Evolutionary conservation across 768 basidiomycete species (phyloP).

Genomic region (Hygrophoropsis aurantiaca): DNA sequence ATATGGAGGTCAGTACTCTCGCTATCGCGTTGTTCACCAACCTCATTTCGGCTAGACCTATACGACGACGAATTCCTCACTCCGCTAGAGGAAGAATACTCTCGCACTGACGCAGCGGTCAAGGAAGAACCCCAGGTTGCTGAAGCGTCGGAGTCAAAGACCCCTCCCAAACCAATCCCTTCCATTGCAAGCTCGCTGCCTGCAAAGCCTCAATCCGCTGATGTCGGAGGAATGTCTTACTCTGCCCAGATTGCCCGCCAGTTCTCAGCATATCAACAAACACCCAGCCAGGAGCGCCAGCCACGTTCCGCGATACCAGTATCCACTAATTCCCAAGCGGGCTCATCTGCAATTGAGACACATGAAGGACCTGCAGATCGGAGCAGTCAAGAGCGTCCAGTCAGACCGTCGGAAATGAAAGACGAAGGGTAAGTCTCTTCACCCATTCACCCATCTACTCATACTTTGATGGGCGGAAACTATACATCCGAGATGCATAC

Average conservation of each 20-base stretch:
- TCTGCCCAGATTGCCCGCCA: conserved; percentile 67
- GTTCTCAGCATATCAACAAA: conserved; percentile 64
- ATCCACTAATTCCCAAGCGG: conserved; percentile 25
- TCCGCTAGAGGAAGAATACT: conserved; percentile 31
- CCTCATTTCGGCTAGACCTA: conserved; percentile 39
- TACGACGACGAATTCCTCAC: conserved; percentile 47
- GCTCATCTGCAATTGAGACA: conserved; percentile 33
- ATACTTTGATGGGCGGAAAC: no score
- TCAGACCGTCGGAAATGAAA: conserved; percentile 73
- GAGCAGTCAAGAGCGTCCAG: conserved; percentile 46
- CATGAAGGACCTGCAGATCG: conserved; percentile 33
- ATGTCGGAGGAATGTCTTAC: conserved; percentile 43
- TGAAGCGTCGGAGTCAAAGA: conserved; percentile 23
- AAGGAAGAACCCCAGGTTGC: conserved; percentile 13
- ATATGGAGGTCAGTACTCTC: conserved; percentile 42
- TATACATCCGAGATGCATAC: no score
- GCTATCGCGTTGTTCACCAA: conserved; percentile 1
- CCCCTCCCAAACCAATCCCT: conserved; percentile 12
- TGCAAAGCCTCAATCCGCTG: conserved; percentile 24
- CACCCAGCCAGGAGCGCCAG: conserved; percentile 62
- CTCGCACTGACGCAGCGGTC: conserved; percentile 24
- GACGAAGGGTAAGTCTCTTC: conserved; percentile 73
- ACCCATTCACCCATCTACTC: neutral
- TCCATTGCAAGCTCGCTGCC: conserved; percentile 15
- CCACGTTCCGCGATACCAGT: conserved; percentile 33